Conservation (phyloP, 2,329 filamentous ascomycete genomes). For the Tricladium varicosporioides region DNA sequence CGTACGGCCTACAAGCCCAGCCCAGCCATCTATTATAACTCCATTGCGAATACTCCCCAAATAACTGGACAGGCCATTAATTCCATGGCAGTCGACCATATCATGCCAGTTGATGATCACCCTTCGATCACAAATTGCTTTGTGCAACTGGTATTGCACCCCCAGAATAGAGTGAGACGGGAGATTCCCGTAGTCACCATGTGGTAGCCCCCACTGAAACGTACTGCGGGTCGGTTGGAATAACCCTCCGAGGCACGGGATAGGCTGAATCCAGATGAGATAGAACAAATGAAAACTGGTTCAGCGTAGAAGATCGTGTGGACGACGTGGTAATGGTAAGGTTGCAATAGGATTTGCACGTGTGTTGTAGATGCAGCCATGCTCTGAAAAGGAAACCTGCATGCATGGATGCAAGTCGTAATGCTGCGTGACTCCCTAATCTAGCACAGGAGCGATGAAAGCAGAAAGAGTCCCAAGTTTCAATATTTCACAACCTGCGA, state of each 20-base stretch:
- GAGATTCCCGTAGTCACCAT: neutral
- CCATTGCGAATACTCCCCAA: too few species aligned
- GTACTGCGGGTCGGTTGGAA: neutral
- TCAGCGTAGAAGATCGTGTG: slow-evolving; percentile 4
- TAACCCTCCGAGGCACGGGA: neutral
- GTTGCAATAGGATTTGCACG: slow-evolving; percentile 7
- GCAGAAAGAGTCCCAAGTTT: neutral
- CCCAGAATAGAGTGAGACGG: too few species aligned
- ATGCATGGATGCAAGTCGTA: slow-evolving; percentile 4
- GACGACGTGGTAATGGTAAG: neutral
- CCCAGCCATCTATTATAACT: too few species aligned
- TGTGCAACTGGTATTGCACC: too few species aligned
- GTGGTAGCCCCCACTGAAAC: neutral
- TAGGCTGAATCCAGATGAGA: neutral
- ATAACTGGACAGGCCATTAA: too few species aligned
- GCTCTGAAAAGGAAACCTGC: too few species aligned
- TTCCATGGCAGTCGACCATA: too few species aligned
- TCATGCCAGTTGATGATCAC: too few species aligned
- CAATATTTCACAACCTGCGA: slow-evolving; percentile 1
- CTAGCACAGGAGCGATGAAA: slow-evolving; percentile 3
- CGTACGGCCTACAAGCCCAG: too few species aligned
- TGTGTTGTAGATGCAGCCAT: slow-evolving; percentile 3
- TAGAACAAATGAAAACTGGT: slow-evolving; percentile 5
- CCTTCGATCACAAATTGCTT: too few species aligned
- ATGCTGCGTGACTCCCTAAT: slow-evolving; percentile 9